Evolutionary conservation across 306 rosid species (phyloP).

Genomic region (Lathyrus oleraceus): DNA sequence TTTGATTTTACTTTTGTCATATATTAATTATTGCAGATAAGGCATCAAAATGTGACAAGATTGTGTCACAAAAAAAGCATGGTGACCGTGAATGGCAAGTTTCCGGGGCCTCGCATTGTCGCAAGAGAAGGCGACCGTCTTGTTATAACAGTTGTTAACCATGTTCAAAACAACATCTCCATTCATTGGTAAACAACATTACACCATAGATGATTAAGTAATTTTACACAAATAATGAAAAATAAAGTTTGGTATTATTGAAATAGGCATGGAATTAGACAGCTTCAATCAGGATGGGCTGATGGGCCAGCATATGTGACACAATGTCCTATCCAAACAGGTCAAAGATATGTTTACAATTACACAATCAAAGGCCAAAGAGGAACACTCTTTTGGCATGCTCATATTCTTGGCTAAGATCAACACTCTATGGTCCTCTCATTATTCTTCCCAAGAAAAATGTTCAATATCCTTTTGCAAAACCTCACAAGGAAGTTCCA

Average conservation of each 20-base stretch:
- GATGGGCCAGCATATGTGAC: constrained; percentile 74
- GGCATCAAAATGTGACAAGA: constrained; percentile 51
- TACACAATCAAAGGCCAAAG: constrained; percentile 60
- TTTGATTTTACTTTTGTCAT: neutral
- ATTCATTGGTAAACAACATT: constrained; percentile 55
- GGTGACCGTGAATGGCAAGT: constrained; percentile 61
- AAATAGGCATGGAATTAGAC: constrained; percentile 68
- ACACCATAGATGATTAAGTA: no score
- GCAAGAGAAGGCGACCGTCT: constrained; percentile 62
- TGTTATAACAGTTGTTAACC: constrained; percentile 57
- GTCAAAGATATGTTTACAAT: constrained; percentile 65
- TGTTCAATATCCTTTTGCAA: constrained; percentile 45
- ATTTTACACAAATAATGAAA: no score
- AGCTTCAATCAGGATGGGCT: constrained; percentile 62
- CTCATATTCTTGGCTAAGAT: constrained; percentile 71
- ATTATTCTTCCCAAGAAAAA: constrained; percentile 57
- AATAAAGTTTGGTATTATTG: neutral
- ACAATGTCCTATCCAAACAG: constrained; percentile 68
- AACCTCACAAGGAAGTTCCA: constrained; percentile 50
- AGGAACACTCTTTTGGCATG: constrained; percentile 75
- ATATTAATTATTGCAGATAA: constrained; percentile 40
- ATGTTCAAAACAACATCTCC: constrained; percentile 57
- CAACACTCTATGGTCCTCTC: constrained; percentile 60
- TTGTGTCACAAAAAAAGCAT: constrained; percentile 59
- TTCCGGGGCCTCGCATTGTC: constrained; percentile 63